Conservation (phyloP, 2,329 filamentous ascomycete species). For the Fusarium hainanense region DNA sequence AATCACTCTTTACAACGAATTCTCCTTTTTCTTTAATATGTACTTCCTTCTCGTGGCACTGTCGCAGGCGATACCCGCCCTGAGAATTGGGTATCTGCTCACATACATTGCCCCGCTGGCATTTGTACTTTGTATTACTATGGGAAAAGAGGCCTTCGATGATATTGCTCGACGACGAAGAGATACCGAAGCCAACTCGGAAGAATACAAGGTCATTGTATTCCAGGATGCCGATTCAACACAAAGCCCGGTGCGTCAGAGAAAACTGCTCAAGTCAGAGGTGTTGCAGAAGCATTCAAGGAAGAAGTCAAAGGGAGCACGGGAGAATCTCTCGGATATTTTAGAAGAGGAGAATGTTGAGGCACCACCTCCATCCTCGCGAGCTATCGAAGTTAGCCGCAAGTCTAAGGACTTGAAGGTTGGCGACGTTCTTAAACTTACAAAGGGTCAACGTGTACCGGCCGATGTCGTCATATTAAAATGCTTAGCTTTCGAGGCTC, state of each 20-base stretch:
- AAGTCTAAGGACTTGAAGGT: conserved; percentile 91
- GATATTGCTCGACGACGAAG: conserved; percentile 87
- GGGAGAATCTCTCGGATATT: conserved; percentile 68
- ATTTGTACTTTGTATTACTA: conserved; percentile 90
- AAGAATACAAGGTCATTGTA: conserved; percentile 81
- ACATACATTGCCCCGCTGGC: conserved; percentile 94
- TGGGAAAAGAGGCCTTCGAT: conserved; percentile 95
- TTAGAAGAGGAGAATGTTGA: conserved; percentile 70
- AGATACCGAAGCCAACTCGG: conserved; percentile 94
- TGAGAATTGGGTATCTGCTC: conserved; percentile 92
- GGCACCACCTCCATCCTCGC: conserved; percentile 57
- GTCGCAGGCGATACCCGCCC: conserved; percentile 88
- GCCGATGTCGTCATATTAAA: conserved; percentile 95
- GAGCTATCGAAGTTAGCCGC: conserved; percentile 75
- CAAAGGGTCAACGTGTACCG: conserved; percentile 91
- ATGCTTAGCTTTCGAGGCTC: conserved; percentile 72
- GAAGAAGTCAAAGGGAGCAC: conserved; percentile 47
- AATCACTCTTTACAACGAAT: conserved; percentile 96
- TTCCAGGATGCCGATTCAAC: conserved; percentile 69
- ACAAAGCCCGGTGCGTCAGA: conserved; percentile 54
- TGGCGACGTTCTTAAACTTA: conserved; percentile 92
- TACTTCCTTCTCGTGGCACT: conserved; percentile 96
- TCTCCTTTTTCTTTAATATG: conserved; percentile 99
- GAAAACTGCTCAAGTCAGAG: conserved; percentile 58
- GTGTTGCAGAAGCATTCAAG: conserved; percentile 44